Base-by-base conservation (phyloP, 176 grass and related monocot genomes). In the Ananas comosus region DNA sequence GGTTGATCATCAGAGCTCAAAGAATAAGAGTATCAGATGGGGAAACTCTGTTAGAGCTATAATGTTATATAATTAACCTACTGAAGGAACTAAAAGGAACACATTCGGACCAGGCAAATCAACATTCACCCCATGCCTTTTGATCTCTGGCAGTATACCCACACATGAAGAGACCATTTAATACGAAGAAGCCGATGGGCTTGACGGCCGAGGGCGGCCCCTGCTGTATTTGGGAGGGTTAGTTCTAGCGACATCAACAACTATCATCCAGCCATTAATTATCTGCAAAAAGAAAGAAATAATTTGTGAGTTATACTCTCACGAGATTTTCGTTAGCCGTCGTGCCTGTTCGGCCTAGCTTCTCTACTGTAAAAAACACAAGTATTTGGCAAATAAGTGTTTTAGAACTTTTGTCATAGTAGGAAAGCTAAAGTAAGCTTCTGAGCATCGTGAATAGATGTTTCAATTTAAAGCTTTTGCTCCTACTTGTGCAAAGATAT, bases 251-350 rank as follows among this genome's bases (percentile, higher is more conserved):
- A 88, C 80, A 57, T 99, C 94, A 27, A 99, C 90, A 49, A 99
- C 84, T 75, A 93, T 93, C 90, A 93, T 99, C 90, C 90, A 93
- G 11, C 90, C 90, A 11, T 99, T 99, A 85, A 93, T 99, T 76
- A 93, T 91, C 89, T 99, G 81, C 27, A 80, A 51, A 79, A 2
- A 53, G 50, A 72, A 71, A 3, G 78, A 53, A 49, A 23, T 17
- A n/a, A 14, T 42, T 42, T 42, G 25, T 67, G 33, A 78, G 53
- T 72, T 65, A 59, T 17, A 77, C 23, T 66, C 2, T 12, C 2
- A 6, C 28, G 14, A n/a, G 9, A 61, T 49, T 19, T 50, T 59
- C 53, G 10, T 61, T 10, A 19, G 56, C 56, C 3, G 10, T 18
- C 33, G 33, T 42, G 33, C 6, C 4, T 42, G 33, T 42, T 42